Conservation (phyloP, 75 land plant genomes). For the Selaginella tamariscina region DNA sequence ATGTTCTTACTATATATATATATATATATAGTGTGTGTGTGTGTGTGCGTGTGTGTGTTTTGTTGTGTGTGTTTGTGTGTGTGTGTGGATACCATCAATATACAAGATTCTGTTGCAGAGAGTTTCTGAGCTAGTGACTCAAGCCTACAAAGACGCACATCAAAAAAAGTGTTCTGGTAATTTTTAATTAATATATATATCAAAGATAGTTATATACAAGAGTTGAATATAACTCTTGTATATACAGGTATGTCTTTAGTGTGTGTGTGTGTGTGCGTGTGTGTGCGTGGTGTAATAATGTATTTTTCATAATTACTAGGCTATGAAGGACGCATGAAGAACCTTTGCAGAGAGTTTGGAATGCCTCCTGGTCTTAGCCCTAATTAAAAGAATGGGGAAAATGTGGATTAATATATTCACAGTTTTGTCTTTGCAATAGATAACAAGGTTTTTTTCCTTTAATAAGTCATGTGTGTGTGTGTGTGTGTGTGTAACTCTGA, state of each 20-base stretch:
- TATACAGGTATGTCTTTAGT: not conserved
- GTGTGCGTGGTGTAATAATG: not conserved
- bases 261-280: too few species aligned
- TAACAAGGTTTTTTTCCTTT: too few species aligned
- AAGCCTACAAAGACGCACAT: constrained; percentile 98
- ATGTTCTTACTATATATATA: too few species aligned
- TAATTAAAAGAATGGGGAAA: not conserved
- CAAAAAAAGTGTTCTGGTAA: constrained; percentile 85
- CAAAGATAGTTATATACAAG: not conserved
- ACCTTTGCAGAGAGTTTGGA: constrained; percentile 88
- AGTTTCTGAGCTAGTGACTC: constrained; percentile 62
- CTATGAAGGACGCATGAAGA: constrained; percentile 93
- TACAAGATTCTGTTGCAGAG: constrained; percentile 33
- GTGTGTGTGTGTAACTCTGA: too few species aligned
- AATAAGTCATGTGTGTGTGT: too few species aligned
- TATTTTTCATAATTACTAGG: constrained; percentile 29
- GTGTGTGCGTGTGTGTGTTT: too few species aligned
- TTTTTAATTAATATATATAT: not conserved
- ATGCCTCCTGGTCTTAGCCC: constrained; percentile 74
- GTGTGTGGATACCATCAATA: not conserved
- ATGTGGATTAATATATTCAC: not conserved
- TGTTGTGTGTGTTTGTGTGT: too few species aligned
- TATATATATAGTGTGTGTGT: too few species aligned
- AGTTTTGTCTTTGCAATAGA: not conserved
- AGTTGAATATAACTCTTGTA: not conserved